Conservation (phyloP, 2,329 filamentous ascomycete genomes). For the Zymoseptoria passerinii region DNA sequence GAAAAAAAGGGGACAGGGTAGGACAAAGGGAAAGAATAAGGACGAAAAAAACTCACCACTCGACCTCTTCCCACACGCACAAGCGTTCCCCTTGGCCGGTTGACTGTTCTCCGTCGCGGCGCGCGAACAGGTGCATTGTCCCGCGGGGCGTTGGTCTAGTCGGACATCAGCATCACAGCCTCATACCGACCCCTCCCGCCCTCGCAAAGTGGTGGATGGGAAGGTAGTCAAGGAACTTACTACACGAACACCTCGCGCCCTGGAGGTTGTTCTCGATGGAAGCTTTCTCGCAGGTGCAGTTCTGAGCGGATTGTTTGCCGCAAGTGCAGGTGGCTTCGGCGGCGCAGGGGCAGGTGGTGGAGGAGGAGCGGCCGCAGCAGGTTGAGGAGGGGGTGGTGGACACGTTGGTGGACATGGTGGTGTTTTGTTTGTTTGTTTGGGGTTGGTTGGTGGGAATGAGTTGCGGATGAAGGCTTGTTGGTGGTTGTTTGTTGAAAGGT, state of each 20-base stretch:
- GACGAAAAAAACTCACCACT: no score
- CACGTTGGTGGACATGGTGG: slow-evolving; percentile 27
- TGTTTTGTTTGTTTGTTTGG: slow-evolving; percentile 25
- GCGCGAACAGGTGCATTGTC: slow-evolving; percentile 73
- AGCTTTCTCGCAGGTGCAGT: slow-evolving; percentile 78
- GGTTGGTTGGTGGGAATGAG: slow-evolving; percentile 2
- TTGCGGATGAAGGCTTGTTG: not conserved
- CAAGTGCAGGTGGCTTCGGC: slow-evolving; percentile 52
- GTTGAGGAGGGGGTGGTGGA: slow-evolving; percentile 40
- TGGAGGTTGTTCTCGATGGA: slow-evolving; percentile 62
- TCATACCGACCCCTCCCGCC: not conserved
- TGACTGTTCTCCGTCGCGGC: slow-evolving; percentile 61
- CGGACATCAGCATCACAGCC: not conserved
- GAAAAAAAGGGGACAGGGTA: not conserved
- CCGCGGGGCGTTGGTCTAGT: slow-evolving; percentile 61
- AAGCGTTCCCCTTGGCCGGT: slow-evolving; percentile 49
- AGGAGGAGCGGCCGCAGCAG: slow-evolving; percentile 51
- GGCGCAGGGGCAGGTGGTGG: slow-evolving; percentile 40
- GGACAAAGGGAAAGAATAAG: slow-evolving; percentile 13
- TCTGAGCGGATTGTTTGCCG: slow-evolving; percentile 75
- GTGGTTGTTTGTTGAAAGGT: not conserved
- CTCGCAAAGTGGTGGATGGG: slow-evolving; percentile 2
- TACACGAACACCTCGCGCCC: slow-evolving; percentile 75
- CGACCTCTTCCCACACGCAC: slow-evolving; percentile 68
- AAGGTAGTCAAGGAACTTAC: slow-evolving; percentile 42